These are phyloP conservation scores for Eurotiales sp. DNA, from an alignment of 2,329 filamentous ascomycete genomes.

Conservation along the genomic window DNA sequence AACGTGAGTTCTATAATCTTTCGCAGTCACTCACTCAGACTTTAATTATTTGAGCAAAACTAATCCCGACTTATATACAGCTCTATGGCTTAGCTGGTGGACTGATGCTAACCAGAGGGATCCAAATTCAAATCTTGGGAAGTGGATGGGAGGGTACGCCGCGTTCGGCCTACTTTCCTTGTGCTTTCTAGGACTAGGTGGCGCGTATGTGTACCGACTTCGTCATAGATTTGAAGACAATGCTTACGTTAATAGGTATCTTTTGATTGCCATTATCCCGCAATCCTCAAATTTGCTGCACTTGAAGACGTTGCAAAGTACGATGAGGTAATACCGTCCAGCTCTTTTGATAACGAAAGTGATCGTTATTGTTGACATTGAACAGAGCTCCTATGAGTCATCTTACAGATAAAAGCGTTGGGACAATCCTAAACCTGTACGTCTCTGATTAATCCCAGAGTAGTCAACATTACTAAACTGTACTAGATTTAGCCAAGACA, in stretches of 20 bases:
- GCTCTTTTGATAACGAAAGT: not conserved
- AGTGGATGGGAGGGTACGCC: slow-evolving; percentile 9
- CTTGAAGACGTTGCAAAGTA: not conserved
- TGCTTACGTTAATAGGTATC: slow-evolving; percentile 7
- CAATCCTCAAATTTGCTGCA: slow-evolving; percentile 5
- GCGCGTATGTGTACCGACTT: slow-evolving; percentile 9
- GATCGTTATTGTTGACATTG: not conserved
- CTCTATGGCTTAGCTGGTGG: slow-evolving; percentile 9
- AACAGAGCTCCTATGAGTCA: slow-evolving; percentile 3
- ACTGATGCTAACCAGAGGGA: slow-evolving; percentile 4
- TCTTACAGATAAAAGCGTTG: not conserved
- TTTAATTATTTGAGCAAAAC: not conserved
- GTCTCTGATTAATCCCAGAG: not conserved
- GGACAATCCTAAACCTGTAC: slow-evolving; percentile 2
- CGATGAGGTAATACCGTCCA: slow-evolving; percentile 4
- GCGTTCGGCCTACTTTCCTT: slow-evolving; percentile 5
- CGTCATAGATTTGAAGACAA: not conserved
- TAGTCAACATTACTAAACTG: not conserved
- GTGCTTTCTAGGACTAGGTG: slow-evolving; percentile 7
- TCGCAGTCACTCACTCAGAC: too few relatives aligned
- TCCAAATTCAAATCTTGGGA: slow-evolving; percentile 3
- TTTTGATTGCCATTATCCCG: slow-evolving; percentile 4
- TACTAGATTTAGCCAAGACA: slow-evolving; percentile 34
- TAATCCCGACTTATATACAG: not conserved
- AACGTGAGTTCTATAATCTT: not conserved